Evolutionary conservation across 257 asterid genomes (phyloP), one percentile per base, ranked within the genome.

Genomic region (Ballota nigra): DNA sequence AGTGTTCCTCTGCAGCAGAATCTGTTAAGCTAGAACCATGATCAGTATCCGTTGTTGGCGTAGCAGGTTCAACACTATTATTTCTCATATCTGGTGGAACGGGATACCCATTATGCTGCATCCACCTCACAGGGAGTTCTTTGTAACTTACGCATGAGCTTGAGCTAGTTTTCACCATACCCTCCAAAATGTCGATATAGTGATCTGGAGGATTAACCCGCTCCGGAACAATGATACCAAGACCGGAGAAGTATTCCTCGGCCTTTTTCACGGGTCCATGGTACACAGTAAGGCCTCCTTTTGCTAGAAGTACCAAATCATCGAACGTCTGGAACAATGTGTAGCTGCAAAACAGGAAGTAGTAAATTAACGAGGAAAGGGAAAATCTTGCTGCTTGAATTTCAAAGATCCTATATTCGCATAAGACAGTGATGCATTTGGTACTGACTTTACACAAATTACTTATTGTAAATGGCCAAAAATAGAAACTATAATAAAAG

Each of bases 161-260:
- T 4, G 85, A 78, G 73, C 81, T 83, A 4, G 83, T 67, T 73
- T 83, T 86, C 8, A 83, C 75, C 91, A 83, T 81, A 55, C 91
- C 91, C 65, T 86, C 91, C 80, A 86, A 80, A 70, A 86, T 82
- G 80, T 86, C 91, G 2, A 86, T 86, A 34, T 69, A 86, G 77
- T 83, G 80, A 76, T 86, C 91, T 4, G 91, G 91, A 70, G 91
- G 91, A 64, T 86, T 86, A 12, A 82, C 76, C 10, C 88, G 86
- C 10, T 83, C 91, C 0, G 91, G 91, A 34, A 83, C 86, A 2
- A 72, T 58, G 62, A 86, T 86, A 7, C 88, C 88, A 2, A 79
- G 87, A 56, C 77, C 66, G 8, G 81, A 31, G 60, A 86, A 86
- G 75, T 86, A 86, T 12, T 81, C 87, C 63, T 86, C 91, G 1